Percentiles rank a stretch among this genome's conserved stretches.
Evolutionary conservation across 768 basidiomycete genomes (phyloP).

Genomic region (Hemileccinum impolitum): DNA sequence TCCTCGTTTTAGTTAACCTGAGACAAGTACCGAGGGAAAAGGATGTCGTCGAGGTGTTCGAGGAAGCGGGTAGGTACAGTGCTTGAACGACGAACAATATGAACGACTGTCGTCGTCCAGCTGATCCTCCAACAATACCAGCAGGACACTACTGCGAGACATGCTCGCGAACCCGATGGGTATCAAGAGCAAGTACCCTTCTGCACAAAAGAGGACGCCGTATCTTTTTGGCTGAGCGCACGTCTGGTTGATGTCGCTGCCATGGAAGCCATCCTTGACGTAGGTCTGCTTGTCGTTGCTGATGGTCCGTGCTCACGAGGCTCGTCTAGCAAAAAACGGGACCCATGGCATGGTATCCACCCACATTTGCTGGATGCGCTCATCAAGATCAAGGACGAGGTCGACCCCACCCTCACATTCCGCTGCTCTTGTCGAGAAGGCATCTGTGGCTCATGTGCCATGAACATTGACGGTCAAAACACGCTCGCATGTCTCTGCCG

Average conservation of each 20-base stretch:
- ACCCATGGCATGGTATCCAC: conserved; percentile 69
- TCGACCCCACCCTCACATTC: conserved; percentile 96
- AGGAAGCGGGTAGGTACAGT: no score
- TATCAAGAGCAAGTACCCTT: neutral
- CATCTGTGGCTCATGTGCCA: conserved; percentile 97
- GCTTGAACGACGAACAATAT: no score
- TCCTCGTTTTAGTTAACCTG: no score
- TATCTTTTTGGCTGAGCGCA: neutral
- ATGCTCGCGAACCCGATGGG: neutral
- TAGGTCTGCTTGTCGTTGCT: neutral
- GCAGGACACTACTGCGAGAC: neutral
- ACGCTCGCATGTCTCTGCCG: conserved; percentile 96
- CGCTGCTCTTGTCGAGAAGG: conserved; percentile 91
- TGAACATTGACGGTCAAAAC: conserved; percentile 99
- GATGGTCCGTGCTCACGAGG: neutral
- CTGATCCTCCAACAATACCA: no score
- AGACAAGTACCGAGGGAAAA: no score
- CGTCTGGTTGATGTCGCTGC: conserved; percentile 8
- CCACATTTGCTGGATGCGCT: conserved; percentile 79
- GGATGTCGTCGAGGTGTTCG: no score
- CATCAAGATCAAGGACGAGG: conserved; percentile 99
- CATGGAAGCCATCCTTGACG: conserved; percentile 12
- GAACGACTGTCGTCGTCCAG: no score
- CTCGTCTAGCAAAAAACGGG: conserved; percentile 52
- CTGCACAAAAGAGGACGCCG: conserved; percentile 5